These are phyloP conservation scores for Coccinonectria pachysandricola DNA, from an alignment of 2,329 filamentous ascomycete species.

Conservation along the genomic window DNA sequence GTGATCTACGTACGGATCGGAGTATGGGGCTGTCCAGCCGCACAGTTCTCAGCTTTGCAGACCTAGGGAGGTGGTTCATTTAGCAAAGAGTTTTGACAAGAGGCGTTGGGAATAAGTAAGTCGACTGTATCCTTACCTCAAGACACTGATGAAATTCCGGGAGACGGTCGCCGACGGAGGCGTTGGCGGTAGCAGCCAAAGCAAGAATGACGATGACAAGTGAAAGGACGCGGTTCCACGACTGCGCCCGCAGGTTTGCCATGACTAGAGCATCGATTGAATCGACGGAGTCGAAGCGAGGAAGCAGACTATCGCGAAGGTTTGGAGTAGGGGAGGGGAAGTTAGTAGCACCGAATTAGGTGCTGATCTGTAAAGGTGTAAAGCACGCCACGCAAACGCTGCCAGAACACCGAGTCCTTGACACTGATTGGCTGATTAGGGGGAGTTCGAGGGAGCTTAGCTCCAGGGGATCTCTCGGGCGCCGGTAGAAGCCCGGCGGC, in stretches of 20 bases:
- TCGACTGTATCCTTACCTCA: conserved; percentile 43
- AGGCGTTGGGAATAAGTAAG: not conserved
- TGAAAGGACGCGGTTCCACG: conserved; percentile 21
- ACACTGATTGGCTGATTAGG: too few relatives aligned
- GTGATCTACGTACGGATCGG: conserved; percentile 54
- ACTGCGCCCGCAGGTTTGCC: conserved; percentile 23
- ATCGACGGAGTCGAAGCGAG: too few relatives aligned
- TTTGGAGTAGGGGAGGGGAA: conserved; percentile 3
- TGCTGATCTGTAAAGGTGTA: too few relatives aligned
- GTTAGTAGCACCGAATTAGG: too few relatives aligned
- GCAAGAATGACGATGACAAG: conserved; percentile 28
- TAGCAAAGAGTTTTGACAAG: conserved; percentile 4
- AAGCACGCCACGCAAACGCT: too few relatives aligned
- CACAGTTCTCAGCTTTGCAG: conserved; percentile 74
- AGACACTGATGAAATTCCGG: conserved; percentile 85
- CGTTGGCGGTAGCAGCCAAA: conserved; percentile 39
- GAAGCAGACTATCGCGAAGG: not conserved
- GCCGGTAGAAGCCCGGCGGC: too few relatives aligned
- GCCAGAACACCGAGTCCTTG: too few relatives aligned
- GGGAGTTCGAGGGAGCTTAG: conserved; percentile 1
- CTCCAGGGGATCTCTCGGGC: conserved; percentile 3
- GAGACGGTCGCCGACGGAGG: conserved; percentile 73
- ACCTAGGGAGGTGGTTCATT: conserved; percentile 43
- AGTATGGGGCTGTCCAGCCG: conserved; percentile 44
- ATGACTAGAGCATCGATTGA: conserved; percentile 25